Conservation (phyloP, 2,329 filamentous ascomycete species). For the Bipolaris zeicola region DNA sequence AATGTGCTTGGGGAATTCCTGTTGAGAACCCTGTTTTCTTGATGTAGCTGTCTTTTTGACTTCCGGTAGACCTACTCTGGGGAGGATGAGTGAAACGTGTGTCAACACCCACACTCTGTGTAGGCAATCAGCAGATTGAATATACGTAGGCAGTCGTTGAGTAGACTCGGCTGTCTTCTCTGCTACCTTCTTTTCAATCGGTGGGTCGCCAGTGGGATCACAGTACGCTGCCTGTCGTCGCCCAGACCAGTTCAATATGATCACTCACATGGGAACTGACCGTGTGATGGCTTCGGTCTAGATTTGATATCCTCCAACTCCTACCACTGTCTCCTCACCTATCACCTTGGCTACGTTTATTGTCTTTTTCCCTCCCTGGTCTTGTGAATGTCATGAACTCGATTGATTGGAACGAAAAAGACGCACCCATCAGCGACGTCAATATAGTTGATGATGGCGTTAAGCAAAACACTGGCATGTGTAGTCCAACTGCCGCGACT, state of each 20-base stretch:
- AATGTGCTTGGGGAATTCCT: not conserved
- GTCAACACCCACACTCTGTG: not conserved
- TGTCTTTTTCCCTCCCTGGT: no score
- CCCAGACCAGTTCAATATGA: not conserved
- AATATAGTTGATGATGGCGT: no score
- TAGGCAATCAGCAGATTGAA: not conserved
- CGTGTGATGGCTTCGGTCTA: not conserved
- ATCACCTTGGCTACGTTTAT: not conserved
- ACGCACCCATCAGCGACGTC: no score
- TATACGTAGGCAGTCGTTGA: no score
- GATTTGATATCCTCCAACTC: not conserved
- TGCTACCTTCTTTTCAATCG: not conserved
- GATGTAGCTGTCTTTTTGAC: not conserved
- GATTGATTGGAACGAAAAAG: no score
- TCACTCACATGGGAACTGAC: not conserved
- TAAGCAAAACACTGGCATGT: no score
- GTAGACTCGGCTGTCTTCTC: not conserved
- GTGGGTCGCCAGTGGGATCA: not conserved
- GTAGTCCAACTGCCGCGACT: no score
- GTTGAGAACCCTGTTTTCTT: not conserved
- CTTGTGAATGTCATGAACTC: no score
- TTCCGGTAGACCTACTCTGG: not conserved
- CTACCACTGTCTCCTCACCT: not conserved
- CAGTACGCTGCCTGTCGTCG: not conserved
- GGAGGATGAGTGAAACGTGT: not conserved